phyloP scores from a whole-genome alignment of 805 yeast species.

The Blastobotrys chiropterorum region DNA sequence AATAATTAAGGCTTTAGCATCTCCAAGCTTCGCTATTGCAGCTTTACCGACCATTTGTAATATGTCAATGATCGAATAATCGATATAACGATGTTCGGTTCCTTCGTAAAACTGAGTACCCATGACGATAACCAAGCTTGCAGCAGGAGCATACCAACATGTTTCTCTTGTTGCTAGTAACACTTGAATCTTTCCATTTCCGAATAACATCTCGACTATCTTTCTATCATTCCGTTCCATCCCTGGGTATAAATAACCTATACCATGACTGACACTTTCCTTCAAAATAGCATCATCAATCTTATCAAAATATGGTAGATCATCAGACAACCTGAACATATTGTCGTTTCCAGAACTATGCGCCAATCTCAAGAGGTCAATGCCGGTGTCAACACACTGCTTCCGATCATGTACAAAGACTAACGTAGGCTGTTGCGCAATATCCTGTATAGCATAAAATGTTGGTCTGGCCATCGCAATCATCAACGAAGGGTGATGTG shows the following conservation, averaged over 20 bases:
- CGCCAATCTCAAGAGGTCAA: slow-evolving; percentile 38
- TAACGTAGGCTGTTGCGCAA: slow-evolving; percentile 29
- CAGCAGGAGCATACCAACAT: slow-evolving; percentile 43
- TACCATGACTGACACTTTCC: slow-evolving; percentile 46
- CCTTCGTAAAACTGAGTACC: slow-evolving; percentile 74
- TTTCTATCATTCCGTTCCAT: slow-evolving; percentile 52
- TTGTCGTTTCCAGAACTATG: slow-evolving; percentile 32
- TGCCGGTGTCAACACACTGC: slow-evolving; percentile 48
- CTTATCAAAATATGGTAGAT: slow-evolving; percentile 31
- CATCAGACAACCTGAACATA: slow-evolving; percentile 37
- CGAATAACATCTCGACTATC: slow-evolving; percentile 49
- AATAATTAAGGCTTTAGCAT: slow-evolving; percentile 43
- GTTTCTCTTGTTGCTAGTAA: slow-evolving; percentile 60
- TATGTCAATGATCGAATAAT: slow-evolving; percentile 56
- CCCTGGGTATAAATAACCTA: slow-evolving; percentile 54
- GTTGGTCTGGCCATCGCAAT: slow-evolving; percentile 45
- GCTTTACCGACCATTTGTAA: slow-evolving; percentile 28
- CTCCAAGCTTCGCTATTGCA: slow-evolving; percentile 19
- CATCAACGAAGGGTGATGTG: slow-evolving; percentile 48
- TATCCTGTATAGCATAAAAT: slow-evolving; percentile 37
- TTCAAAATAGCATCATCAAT: slow-evolving; percentile 43
- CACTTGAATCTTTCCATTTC: slow-evolving; percentile 45
- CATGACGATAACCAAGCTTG: slow-evolving; percentile 52
- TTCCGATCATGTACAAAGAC: slow-evolving; percentile 56
- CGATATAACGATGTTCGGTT: slow-evolving; percentile 60